Percentiles rank a stretch among this genome's conserved stretches.
phyloP scores from a whole-genome alignment of 208 protist genomes.

The Leishmania arabica region DNA sequence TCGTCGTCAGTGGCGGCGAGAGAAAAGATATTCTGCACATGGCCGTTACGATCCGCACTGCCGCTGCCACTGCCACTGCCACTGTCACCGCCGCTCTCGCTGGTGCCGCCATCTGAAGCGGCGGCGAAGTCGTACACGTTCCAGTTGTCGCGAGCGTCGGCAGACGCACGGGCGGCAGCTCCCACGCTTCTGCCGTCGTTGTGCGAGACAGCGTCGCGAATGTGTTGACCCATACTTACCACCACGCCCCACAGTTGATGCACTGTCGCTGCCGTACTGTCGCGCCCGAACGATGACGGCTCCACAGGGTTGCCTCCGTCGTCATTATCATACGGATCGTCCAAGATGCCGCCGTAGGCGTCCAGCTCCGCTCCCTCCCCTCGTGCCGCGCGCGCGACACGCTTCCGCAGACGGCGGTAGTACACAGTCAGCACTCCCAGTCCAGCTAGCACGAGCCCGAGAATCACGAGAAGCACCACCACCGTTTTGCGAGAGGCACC shows the following conservation, averaged over 20 bases:
- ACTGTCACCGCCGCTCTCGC: background rate
- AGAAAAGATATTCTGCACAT: background rate
- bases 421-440: background rate
- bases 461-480: background rate
- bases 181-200: background rate
- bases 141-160: background rate
- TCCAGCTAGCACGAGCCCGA: background rate
- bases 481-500: background rate
- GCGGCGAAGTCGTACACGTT: background rate
- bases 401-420: background rate
- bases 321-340: background rate
- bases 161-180: background rate
- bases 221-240: background rate
- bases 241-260: slow-evolving; percentile 1
- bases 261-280: background rate
- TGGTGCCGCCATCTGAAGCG: background rate
- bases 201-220: background rate
- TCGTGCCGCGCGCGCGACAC: too few species aligned
- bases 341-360: background rate
- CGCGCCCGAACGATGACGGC: background rate
- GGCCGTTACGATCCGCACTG: too few species aligned
- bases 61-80: background rate
- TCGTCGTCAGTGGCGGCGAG: background rate
- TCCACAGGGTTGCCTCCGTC: background rate
- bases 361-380: slow-evolving; percentile 2